Evolutionary conservation across 2,329 filamentous ascomycete species (phyloP).

Genomic region (Diaporthe eres): DNA sequence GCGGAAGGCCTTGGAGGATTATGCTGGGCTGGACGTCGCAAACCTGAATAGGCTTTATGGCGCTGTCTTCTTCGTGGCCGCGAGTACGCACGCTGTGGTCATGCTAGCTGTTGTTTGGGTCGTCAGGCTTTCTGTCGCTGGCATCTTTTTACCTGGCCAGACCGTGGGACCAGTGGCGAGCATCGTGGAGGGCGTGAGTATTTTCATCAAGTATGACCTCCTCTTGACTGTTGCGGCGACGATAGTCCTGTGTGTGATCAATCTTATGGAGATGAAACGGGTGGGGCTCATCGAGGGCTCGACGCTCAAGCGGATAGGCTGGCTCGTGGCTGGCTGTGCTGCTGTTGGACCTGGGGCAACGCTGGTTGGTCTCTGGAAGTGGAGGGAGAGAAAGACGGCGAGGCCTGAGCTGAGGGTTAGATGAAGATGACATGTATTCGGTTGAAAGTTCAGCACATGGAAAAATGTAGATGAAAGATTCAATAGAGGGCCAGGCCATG

Average conservation of each 20-base stretch:
- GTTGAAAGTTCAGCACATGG: too few relatives aligned
- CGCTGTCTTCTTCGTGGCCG: slow-evolving; percentile 2
- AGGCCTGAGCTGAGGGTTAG: slow-evolving; percentile 3
- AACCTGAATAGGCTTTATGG: slow-evolving; percentile 6
- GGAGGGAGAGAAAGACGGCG: slow-evolving; percentile 30
- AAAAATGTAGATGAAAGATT: neutral
- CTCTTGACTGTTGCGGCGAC: slow-evolving; percentile 15
- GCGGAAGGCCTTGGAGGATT: slow-evolving; percentile 14
- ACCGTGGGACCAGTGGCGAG: neutral
- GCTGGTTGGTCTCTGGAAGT: slow-evolving; percentile 25
- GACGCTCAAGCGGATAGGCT: neutral
- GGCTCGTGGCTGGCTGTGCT: neutral
- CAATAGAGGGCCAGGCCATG: neutral
- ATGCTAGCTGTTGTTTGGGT: slow-evolving; percentile 17
- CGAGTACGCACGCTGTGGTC: slow-evolving; percentile 1
- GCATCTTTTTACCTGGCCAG: neutral
- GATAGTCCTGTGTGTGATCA: slow-evolving; percentile 10
- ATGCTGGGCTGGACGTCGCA: neutral
- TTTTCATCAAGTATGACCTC: slow-evolving; percentile 29
- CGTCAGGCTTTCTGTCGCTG: slow-evolving; percentile 1
- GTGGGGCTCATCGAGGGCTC: neutral
- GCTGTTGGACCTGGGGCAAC: slow-evolving; percentile 23
- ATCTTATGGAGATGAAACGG: slow-evolving; percentile 5
- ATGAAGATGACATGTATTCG: neutral
- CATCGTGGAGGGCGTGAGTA: slow-evolving; percentile 4